Base-by-base conservation (phyloP, 345 rosid species). In the Aquilaria yunnanensis region DNA sequence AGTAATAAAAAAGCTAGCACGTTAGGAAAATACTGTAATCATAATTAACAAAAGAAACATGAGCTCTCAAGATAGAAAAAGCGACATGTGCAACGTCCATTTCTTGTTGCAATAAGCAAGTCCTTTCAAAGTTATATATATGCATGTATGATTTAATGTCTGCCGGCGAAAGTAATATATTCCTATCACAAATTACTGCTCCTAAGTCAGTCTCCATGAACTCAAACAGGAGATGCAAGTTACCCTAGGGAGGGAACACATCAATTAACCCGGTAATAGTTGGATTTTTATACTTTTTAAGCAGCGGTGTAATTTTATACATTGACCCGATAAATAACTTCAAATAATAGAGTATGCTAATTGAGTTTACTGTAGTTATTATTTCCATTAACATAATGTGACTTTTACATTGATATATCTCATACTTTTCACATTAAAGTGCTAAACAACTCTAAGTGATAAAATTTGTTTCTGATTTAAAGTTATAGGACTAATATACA, bases 171-270 rank as follows among this genome's bases (percentile, higher is more conserved):
- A 93, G 95, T 68, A 90, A 85, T 54, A 90, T 80, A 64, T 93
- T 90, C 13, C 86, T 71, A 65, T 93, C 91, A 4, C 96, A 96
- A 66, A 93, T 93, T 64, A 93, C 90, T 9, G 86, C 96, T 83
- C 90, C 98, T 13, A 93, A 97, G 72, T 93, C 98, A 57, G 96
- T 93, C 84, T 90, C 96, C 98, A 93, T 93, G 71, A 86, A 90
- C 81, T 86, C 96, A 47, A 93, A 93, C 54, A 93, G 97, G 68
- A 93, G 89, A 80, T 93, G 96, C 85, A 93, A 72, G 75, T 90
- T 90, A 32, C 88, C 98, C 76, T 93, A 90, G 79, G 88, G 97
- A 66, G 96, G 96, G 70, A 93, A 93, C 23, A 96, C 87, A 72
- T 93, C 97, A 10, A 82, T 86, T 70, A 93, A 65, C 73, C 81